Evolutionary conservation across 371 early-diverging fungal genomes (phyloP).

Genomic region (Smittium culicis): DNA sequence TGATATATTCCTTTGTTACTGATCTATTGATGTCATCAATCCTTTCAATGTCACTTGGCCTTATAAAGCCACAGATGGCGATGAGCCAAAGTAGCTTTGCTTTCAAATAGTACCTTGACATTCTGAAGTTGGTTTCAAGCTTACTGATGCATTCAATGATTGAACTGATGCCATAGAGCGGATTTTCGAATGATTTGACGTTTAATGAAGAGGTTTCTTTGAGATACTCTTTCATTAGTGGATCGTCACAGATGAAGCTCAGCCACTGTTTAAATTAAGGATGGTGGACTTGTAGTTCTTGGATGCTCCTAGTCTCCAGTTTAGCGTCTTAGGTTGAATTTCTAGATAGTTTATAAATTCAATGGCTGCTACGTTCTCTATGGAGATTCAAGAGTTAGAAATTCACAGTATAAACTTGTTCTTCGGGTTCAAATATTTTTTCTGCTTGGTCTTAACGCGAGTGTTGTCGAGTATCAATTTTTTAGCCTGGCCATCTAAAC

Average conservation of each 20-base stretch:
- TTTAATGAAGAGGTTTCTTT: not conserved
- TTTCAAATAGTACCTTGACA: not conserved
- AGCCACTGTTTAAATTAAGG: not conserved
- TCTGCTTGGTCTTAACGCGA: not conserved
- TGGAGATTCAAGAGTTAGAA: not conserved
- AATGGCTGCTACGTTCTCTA: not conserved
- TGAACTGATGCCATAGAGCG: not conserved
- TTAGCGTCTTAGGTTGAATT: not conserved
- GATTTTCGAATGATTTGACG: not conserved
- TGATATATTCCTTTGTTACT: not conserved
- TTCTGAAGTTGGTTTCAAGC: not conserved
- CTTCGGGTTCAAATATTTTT: not conserved
- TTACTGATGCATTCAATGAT: not conserved
- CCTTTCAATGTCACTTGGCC: not conserved
- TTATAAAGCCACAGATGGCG: slow-evolving; percentile 1
- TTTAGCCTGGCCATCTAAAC: not conserved
- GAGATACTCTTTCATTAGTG: not conserved
- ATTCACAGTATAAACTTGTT: not conserved
- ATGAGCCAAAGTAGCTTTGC: not conserved
- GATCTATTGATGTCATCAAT: not conserved
- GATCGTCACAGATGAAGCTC: not conserved
- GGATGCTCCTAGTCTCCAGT: not conserved
- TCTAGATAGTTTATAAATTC: not conserved
- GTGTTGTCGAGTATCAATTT: not conserved
- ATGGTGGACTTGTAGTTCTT: slow-evolving; percentile 2